phyloP scores from a whole-genome alignment of 176 grass and related monocot species.

The Poa pratensis region DNA sequence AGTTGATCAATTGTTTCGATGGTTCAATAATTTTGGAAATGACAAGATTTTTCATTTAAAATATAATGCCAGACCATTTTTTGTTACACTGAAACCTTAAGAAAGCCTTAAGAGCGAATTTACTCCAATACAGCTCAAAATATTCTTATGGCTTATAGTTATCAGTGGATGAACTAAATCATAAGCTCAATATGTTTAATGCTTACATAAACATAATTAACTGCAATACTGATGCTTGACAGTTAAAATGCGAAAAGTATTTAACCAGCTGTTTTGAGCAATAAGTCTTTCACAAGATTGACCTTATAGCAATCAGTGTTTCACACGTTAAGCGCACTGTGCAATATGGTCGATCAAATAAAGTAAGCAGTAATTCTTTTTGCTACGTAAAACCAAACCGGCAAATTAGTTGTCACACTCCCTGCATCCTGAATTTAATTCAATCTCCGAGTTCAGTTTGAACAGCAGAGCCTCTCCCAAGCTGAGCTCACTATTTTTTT shows the following conservation, averaged over 20 bases:
- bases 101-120: not conserved
- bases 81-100: conserved; percentile 8
- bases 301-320: not conserved
- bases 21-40: conserved; percentile 44
- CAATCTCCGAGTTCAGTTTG: not conserved
- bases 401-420: not conserved
- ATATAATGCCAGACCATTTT: not conserved
- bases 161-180: not conserved
- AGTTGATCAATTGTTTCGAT: not conserved
- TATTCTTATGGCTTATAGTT: not conserved
- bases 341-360: not conserved
- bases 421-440: conserved; percentile 10
- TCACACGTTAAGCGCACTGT: not conserved
- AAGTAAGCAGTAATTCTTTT: not conserved
- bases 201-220: not conserved
- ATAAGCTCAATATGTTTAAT: not conserved
- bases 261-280: not conserved
- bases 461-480: not conserved
- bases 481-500: not conserved
- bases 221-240: not conserved
- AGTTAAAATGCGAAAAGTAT: not conserved
- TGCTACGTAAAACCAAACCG: not conserved
- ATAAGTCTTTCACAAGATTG: conserved; percentile 23
- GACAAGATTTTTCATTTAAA: not conserved
- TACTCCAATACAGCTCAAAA: not conserved